Base-by-base conservation (phyloP, 78 protist genomes). In the Reticulomyxa filosa region DNA sequence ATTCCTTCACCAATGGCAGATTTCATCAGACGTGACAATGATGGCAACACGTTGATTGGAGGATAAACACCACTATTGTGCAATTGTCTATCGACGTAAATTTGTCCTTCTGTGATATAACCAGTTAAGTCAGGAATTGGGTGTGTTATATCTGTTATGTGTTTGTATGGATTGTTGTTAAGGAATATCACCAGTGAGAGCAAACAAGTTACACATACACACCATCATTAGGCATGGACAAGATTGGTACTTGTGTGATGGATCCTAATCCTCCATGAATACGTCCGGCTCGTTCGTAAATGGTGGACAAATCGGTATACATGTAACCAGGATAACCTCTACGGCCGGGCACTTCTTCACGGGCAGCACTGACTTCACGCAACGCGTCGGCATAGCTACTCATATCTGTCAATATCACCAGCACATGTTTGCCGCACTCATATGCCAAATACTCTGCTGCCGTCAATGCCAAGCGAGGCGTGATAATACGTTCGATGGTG, bases 51-150 rank as follows among this genome's bases (percentile, higher is more conserved):
- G 78, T 94, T 92, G 78, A 96, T 89, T 25, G 98, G 98, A 10
- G 99, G 99, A 74, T 88, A 90, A 55, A 92, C 48, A 42, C 48
- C 48, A 20, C 13, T 32, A 84, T 90, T 92, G 89, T 92, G 80
- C 50, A 96, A 81, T 62, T 85, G 91, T 22, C 98, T 73, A 66
- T 93, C 99, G 67, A 96, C 74, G 83, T 83, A 93, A 33, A 96
- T 89, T 82, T 96, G 99, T 7, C 99, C 99, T 84, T 96, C 99
- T 23, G 99, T 96, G 56, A 93, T 93, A 78, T 92, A 96, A 25
- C 99, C 99, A 22, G 99, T 93, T 2, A 96, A 74, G 73, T 96
- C 99, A 27, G 99, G 99, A 29, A 96, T 89, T 27, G 99, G 98
- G 73, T 93, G 98, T 42, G 98, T 93, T 78, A 96, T 90, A 62